Percentiles rank a stretch among this genome's conserved stretches.
Conservation (phyloP, 805 yeast genomes). For the Starmerella apis region DNA sequence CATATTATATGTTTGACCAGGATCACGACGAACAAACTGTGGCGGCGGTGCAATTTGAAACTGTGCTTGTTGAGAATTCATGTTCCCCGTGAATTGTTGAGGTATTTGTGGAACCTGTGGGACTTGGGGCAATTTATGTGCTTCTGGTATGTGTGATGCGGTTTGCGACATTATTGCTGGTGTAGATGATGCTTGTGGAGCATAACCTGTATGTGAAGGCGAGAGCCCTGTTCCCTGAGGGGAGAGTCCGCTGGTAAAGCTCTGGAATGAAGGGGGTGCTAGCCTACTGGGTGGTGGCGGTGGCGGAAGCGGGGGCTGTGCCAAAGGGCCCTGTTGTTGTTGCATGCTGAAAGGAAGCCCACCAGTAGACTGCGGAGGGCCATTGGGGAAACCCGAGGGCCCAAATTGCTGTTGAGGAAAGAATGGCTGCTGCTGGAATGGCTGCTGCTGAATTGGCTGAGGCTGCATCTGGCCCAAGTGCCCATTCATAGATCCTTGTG, state of each 20-base stretch:
- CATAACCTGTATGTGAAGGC: background rate
- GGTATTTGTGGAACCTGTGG: constrained; percentile 2
- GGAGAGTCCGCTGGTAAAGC: constrained; percentile 4
- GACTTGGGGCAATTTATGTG: background rate
- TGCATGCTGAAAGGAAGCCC: constrained; percentile 12
- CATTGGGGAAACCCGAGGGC: too few species aligned
- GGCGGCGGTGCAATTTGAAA: constrained; percentile 15
- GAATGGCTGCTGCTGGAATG: background rate
- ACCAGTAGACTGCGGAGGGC: constrained; percentile 17
- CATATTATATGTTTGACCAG: constrained; percentile 19
- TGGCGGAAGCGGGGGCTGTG: constrained; percentile 13
- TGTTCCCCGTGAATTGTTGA: background rate
- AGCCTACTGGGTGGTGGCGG: constrained; percentile 12
- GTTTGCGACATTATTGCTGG: background rate
- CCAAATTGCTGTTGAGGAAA: background rate
- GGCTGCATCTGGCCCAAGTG: background rate
- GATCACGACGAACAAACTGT: constrained; percentile 11
- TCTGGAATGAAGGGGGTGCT: constrained; percentile 3
- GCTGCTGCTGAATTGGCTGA: background rate
- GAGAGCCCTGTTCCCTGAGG: constrained; percentile 10
- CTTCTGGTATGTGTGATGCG: background rate
- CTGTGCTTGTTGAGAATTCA: background rate
- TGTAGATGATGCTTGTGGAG: too few species aligned
- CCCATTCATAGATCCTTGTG: background rate
- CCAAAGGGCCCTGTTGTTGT: constrained; percentile 9